Evolutionary conservation across 2,329 filamentous ascomycete genomes (phyloP), one percentile per base, ranked within the genome.

Genomic region (Diplodia mutila): DNA sequence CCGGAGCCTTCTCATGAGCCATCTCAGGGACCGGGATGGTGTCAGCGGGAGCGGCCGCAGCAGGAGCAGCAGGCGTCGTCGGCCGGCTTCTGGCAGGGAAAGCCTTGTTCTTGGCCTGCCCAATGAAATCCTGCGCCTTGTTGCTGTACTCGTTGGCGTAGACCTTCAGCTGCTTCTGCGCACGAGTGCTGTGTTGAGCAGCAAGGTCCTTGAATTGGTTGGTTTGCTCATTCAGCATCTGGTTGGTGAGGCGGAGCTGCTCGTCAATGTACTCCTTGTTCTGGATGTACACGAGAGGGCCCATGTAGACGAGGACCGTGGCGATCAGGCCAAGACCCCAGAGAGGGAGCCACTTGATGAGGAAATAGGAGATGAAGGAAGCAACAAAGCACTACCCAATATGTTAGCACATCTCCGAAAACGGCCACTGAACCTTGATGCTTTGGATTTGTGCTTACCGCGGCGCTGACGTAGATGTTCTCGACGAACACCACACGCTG

Each of bases 401-500:
- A 8, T 66, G 74, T 69, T 66, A 66, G 34, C 18, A n/a, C 8
- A 42, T 12, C 1, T 6, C n/a, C 21, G 16, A 6, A 37, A 29
- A 48, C 12, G 37, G 51, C 37, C 25, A 5, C 18, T 23, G 8
- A 21, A 23, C 14, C 23, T 16, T 25, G 16, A 34, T 32, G 29
- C 29, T 32, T 37, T 9, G n/a, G 14, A 29, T 48, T 34, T n/a
- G 2, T 53, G 79, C 86, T 77, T 83, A 89, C 87, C 68, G 82
- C 83, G 75, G 86, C 77, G 16, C 87, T 89, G 69, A 84, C 85
- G 68, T 84, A 83, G 66, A 89, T 81, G 73, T 90, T 90, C 82
- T 90, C 88, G 37, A 86, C 87, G 72, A 89, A 90, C 68, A 90
- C 76, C 70, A 90, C 83, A 68, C 88, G 85, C 81, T 90, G 88